Percentiles rank a stretch among this genome's conserved stretches.
Conservation (phyloP, 768 basidiomycete genomes). For the Tulasnella sp. region DNA sequence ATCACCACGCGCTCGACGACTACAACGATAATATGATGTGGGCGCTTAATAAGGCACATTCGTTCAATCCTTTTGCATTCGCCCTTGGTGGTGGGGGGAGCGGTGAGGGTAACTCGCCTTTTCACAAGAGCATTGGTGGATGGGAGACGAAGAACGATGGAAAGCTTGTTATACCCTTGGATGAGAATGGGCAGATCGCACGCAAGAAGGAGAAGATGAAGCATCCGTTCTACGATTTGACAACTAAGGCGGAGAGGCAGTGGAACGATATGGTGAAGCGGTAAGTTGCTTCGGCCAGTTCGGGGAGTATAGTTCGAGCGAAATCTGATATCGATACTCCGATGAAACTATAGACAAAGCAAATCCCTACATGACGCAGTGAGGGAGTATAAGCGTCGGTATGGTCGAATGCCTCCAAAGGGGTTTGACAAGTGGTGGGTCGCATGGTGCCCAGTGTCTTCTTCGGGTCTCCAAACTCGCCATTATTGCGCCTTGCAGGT, state of each 20-base stretch:
- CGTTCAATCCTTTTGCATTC: not conserved
- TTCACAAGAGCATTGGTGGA: not conserved
- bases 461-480: not conserved
- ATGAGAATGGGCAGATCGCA: not conserved
- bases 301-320: not conserved
- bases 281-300: not conserved
- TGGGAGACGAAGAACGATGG: not conserved
- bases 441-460: not conserved
- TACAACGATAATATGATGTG: not conserved
- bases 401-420: slow-evolving; percentile 68
- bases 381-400: slow-evolving; percentile 68
- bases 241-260: slow-evolving; percentile 31
- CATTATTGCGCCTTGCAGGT: not conserved
- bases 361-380: slow-evolving; percentile 71
- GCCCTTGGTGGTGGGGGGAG: not conserved
- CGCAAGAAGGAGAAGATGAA: not conserved
- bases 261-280: slow-evolving; percentile 34
- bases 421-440: slow-evolving; percentile 84
- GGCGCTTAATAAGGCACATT: not conserved
- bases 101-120: not conserved
- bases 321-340: not conserved
- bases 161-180: slow-evolving; percentile 2
- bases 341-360: slow-evolving; percentile 50
- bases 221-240: slow-evolving; percentile 44
- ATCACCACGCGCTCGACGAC: not conserved